Evolutionary conservation across 495 filamentous ascomycete genomes (phyloP).

Genomic region (Cladorrhinum samala): DNA sequence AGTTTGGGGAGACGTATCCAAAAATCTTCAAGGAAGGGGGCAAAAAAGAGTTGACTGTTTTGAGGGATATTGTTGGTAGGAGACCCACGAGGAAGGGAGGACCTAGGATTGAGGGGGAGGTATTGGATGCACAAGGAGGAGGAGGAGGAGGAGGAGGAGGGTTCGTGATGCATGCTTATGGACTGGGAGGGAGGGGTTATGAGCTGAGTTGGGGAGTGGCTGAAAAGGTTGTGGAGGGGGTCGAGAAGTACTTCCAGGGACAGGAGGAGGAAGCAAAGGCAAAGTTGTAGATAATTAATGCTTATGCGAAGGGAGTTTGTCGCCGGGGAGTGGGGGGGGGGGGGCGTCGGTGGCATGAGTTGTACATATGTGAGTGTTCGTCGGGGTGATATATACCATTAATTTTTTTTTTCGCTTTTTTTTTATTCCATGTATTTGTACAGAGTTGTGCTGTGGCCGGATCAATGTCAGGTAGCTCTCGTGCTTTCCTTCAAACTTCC

Average conservation of each 20-base stretch:
- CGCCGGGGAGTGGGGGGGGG: too few relatives aligned
- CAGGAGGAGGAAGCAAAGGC: neutral
- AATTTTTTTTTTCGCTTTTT: too few relatives aligned
- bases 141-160: neutral
- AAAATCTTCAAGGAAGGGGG: slow-evolving; percentile 23
- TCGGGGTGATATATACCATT: too few relatives aligned
- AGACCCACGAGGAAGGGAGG: slow-evolving; percentile 40
- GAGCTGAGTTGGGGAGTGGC: slow-evolving; percentile 46
- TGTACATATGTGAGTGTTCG: too few relatives aligned
- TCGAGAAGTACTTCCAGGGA: slow-evolving; percentile 20
- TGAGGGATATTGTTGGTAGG: slow-evolving; percentile 41
- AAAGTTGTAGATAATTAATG: too few relatives aligned
- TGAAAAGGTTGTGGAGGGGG: slow-evolving; percentile 30
- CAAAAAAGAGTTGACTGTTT: slow-evolving; percentile 25
- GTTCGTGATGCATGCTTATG: slow-evolving; percentile 57
- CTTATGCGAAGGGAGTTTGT: too few relatives aligned
- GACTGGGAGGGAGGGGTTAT: slow-evolving; percentile 55
- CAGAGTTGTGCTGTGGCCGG: too few relatives aligned
- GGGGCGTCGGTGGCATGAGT: too few relatives aligned
- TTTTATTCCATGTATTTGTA: too few relatives aligned
- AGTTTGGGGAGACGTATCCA: slow-evolving; percentile 34
- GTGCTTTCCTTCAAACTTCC: too few relatives aligned
- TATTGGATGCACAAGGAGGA: slow-evolving; percentile 18
- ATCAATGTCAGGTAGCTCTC: too few relatives aligned
- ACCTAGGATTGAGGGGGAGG: slow-evolving; percentile 40